Evolutionary conservation across 148 eudicot genomes (phyloP).

Genomic region (Salicornia ramosissima): DNA sequence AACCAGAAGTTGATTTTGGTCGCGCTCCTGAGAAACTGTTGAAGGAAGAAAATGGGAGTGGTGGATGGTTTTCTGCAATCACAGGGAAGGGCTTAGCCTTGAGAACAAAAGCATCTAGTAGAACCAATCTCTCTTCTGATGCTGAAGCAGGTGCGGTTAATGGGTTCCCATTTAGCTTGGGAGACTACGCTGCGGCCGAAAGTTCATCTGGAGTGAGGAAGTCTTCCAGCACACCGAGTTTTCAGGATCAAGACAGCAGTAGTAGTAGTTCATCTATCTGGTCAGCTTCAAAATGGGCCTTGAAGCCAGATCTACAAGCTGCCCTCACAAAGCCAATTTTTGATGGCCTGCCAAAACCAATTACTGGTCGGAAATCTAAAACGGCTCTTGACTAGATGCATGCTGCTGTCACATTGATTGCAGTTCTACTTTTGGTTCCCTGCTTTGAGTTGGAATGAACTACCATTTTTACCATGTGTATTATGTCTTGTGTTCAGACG

Average conservation of each 20-base stretch:
- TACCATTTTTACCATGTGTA: background rate
- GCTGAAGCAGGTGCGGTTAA: slow-evolving; percentile 33
- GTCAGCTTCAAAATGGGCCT: slow-evolving; percentile 62
- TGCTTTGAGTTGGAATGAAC: background rate
- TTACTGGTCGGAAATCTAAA: slow-evolving; percentile 55
- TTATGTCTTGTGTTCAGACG: background rate
- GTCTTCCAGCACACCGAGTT: slow-evolving; percentile 76
- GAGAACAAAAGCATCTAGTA: slow-evolving; percentile 66
- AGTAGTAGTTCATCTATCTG: slow-evolving; percentile 45
- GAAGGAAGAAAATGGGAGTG: slow-evolving; percentile 58
- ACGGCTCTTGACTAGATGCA: slow-evolving; percentile 72
- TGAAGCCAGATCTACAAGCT: slow-evolving; percentile 80
- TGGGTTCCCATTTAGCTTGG: slow-evolving; percentile 31
- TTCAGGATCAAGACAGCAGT: slow-evolving; percentile 54
- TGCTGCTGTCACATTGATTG: background rate
- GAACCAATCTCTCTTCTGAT: slow-evolving; percentile 49
- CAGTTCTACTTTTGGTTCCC: background rate
- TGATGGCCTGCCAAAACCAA: slow-evolving; percentile 80
- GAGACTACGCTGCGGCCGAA: slow-evolving; percentile 44
- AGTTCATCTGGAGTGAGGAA: slow-evolving; percentile 53
- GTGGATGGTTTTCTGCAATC: slow-evolving; percentile 59
- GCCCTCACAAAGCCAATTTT: slow-evolving; percentile 68
- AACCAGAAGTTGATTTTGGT: slow-evolving; percentile 50
- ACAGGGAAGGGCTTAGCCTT: slow-evolving; percentile 82
- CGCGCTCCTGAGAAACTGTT: slow-evolving; percentile 63